Evolutionary conservation across 306 rosid genomes (phyloP).

Genomic region (Aeschynomene evenia): DNA sequence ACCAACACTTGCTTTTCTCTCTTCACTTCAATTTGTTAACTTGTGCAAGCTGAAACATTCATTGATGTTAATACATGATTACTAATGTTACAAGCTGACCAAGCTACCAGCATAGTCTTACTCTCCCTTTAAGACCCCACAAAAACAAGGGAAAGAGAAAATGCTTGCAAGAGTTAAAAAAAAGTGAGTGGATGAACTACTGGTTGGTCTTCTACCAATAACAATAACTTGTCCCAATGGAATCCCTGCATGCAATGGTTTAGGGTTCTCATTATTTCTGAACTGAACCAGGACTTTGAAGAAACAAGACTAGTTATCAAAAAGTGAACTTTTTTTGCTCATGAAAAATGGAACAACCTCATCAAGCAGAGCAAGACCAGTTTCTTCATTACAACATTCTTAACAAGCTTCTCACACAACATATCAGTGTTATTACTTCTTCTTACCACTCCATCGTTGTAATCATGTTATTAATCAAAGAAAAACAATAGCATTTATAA

Average conservation of each 20-base stretch:
- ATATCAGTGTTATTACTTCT: slow-evolving; percentile 7
- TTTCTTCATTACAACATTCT: slow-evolving; percentile 2
- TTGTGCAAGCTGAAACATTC: not conserved
- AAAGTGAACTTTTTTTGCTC: not conserved
- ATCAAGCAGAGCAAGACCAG: slow-evolving; percentile 23
- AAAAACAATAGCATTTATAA: slow-evolving; percentile 13
- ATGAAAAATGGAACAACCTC: not conserved
- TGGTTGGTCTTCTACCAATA: slow-evolving; percentile 12
- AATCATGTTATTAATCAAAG: not conserved
- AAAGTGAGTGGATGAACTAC: slow-evolving; percentile 8
- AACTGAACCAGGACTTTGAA: slow-evolving; percentile 14
- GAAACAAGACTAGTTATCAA: slow-evolving; percentile 4
- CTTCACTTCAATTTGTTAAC: slow-evolving; percentile 15
- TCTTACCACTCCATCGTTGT: slow-evolving; percentile 20
- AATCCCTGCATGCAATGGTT: slow-evolving; percentile 29
- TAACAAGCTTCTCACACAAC: slow-evolving; percentile 26
- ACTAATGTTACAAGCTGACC: slow-evolving; percentile 27
- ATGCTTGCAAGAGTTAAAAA: not conserved
- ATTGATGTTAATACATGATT: slow-evolving; percentile 22
- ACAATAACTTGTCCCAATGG: slow-evolving; percentile 4
- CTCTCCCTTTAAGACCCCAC: not conserved
- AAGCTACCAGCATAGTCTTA: not conserved
- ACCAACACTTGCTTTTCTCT: not conserved
- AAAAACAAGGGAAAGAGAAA: not conserved
- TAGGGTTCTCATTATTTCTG: slow-evolving; percentile 14